Evolutionary conservation across 768 basidiomycete species (phyloP).

Genomic region (Tephrocybe sp.): DNA sequence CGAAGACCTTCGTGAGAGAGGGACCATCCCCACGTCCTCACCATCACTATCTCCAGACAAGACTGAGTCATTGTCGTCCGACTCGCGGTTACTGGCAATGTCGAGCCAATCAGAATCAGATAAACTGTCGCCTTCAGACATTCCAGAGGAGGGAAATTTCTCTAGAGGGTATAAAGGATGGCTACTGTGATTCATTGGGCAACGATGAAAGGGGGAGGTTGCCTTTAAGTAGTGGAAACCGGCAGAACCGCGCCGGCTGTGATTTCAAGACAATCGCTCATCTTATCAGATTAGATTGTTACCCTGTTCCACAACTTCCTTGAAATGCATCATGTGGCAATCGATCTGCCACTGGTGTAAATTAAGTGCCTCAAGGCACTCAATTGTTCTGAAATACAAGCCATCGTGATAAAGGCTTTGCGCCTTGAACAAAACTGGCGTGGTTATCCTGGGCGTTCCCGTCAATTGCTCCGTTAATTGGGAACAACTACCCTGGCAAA

Average conservation of each 20-base stretch:
- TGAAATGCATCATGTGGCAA: constrained; percentile 39
- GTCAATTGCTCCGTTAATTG: constrained; percentile 33
- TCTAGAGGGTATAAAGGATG: constrained; percentile 30
- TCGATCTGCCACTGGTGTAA: constrained; percentile 49
- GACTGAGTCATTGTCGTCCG: constrained; percentile 71
- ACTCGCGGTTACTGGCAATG: constrained; percentile 66
- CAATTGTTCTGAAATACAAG: constrained; percentile 39
- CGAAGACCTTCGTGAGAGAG: constrained; percentile 69
- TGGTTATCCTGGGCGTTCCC: constrained; percentile 32
- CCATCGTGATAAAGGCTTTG: constrained; percentile 40
- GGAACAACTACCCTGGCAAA: no score
- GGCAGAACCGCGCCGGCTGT: constrained; percentile 16
- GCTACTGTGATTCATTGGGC: constrained; percentile 31
- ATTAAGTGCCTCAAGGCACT: constrained; percentile 31
- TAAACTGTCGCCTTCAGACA: constrained; percentile 64
- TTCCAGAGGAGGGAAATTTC: constrained; percentile 37
- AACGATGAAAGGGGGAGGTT: constrained; percentile 23
- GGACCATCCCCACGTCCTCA: constrained; percentile 50
- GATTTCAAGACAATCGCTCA: background rate
- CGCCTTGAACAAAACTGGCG: constrained; percentile 54
- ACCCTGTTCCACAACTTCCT: no score
- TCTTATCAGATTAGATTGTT: constrained; percentile 21
- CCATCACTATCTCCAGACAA: constrained; percentile 63
- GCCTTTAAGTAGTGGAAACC: constrained; percentile 24
- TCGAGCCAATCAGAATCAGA: constrained; percentile 89